Evolutionary conservation across 2,329 filamentous ascomycete genomes (phyloP), one percentile per base, ranked within the genome.

Genomic region (Sporothrix brunneoviolacea): DNA sequence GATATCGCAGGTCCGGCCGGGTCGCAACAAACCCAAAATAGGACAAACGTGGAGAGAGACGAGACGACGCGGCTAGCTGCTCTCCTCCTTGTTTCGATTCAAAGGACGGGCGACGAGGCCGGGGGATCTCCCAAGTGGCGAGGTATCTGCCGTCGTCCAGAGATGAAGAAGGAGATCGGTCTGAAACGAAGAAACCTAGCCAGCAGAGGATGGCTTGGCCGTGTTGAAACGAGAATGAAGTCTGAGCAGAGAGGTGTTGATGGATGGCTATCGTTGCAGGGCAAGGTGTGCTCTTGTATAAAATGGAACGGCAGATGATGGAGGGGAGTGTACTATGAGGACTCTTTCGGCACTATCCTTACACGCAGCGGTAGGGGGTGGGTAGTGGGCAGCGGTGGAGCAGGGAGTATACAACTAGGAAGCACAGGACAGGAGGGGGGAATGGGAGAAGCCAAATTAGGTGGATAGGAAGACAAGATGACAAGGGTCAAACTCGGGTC

Each of bases 201-300:
- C 19, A 51, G 43, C 43, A 52, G 37, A 51, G 54, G 53, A 51
- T 46, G 49, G 28, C 19, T 28, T 44, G 42, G n/a, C 35, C 52
- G 56, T 55, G 54, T 56, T 56, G 58, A 62, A 59, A 55, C 53
- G 50, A 63, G 56, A 57, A 55, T 54, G 57, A 61, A 62, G 58
- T 60, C 55, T 50, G 59, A 57, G 60, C 27, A 57, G 53, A 59
- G 54, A 58, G 58, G 54, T 58, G 57, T 61, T 57, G 54, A 58
- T 55, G 57, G 55, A 48, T 55, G 55, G 58, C 56, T 62, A 60
- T 62, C 64, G 65, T 70, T 66, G 68, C 66, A 70, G 70, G 67
- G 65, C 59, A 52, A 66, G 64, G 66, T 65, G 68, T 71, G 68
- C 70, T 72, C 70, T 73, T 73, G 70, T 72, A 70, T 67, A 64